A percentile compares a stretch with the other conserved stretches of the same genome.
phyloP scores from a whole-genome alignment of 176 grass and related monocot species.

The Pharus latifolius region DNA sequence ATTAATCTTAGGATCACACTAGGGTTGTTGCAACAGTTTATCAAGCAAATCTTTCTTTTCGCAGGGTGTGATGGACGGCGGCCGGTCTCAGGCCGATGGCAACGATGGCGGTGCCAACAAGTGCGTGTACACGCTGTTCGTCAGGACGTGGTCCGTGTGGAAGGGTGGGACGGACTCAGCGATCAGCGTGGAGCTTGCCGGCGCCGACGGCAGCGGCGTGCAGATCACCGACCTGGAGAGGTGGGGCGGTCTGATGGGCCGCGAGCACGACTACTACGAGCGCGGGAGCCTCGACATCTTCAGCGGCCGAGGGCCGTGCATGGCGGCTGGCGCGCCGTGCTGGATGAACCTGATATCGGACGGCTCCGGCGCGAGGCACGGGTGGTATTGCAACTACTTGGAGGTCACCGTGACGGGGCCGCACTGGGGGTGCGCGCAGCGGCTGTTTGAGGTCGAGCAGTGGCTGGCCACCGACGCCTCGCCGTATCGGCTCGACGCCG shows the following conservation, averaged over 20 bases:
- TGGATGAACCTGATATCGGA: conserved; percentile 25
- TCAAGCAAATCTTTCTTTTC: neutral
- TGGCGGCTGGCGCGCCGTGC: neutral
- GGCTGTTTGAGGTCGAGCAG: conserved; percentile 17
- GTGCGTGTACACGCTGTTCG: conserved; percentile 35
- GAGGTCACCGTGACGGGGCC: conserved; percentile 27
- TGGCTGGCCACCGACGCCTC: conserved; percentile 26
- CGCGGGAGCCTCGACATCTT: conserved; percentile 18
- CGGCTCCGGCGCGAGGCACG: conserved; percentile 7
- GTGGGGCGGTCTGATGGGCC: conserved; percentile 25
- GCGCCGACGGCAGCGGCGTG: neutral
- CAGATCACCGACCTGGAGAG: conserved; percentile 3
- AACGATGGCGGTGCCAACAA: neutral
- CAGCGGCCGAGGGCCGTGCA: conserved; percentile 16
- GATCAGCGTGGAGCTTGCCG: conserved; percentile 22
- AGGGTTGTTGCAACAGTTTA: too few relatives aligned
- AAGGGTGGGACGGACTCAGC: conserved; percentile 19
- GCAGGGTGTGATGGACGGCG: neutral
- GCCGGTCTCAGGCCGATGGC: too few relatives aligned
- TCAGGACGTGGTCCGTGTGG: conserved; percentile 11
- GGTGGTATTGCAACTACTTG: conserved; percentile 29
- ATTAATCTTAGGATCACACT: neutral
- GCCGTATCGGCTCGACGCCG: conserved; percentile 11
- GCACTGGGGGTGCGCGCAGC: conserved; percentile 11
- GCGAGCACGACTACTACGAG: conserved; percentile 29